A percentile compares a stretch with the other conserved stretches of the same genome.
phyloP scores from a whole-genome alignment of 2,329 filamentous ascomycete genomes.

The Aureobasidium sp. region DNA sequence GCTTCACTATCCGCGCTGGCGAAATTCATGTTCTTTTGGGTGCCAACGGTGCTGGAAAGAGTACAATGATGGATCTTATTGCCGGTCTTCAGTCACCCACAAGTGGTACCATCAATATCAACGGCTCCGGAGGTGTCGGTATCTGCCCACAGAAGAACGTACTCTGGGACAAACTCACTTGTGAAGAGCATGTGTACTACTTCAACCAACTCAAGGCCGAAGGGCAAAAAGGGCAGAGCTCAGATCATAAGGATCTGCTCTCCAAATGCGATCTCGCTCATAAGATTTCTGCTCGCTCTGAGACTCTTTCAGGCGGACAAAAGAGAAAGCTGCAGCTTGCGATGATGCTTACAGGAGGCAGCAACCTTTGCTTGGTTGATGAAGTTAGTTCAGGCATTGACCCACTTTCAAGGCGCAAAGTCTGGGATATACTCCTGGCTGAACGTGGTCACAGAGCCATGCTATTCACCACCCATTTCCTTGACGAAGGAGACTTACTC shows the following conservation, averaged over 20 bases:
- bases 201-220: conserved; percentile 77
- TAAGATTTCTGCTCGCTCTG: conserved; percentile 65
- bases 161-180: conserved; percentile 81
- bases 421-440: conserved; percentile 87
- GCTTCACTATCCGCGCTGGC: conserved; percentile 63
- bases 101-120: conserved; percentile 67
- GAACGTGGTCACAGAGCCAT: conserved; percentile 78
- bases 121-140: conserved; percentile 71
- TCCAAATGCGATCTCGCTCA: conserved; percentile 64
- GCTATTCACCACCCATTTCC: conserved; percentile 84
- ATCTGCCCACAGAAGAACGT: conserved; percentile 93
- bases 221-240: conserved; percentile 49
- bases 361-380: conserved; percentile 80
- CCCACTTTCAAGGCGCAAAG: conserved; percentile 76
- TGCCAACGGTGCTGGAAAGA: conserved; percentile 86
- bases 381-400: conserved; percentile 87
- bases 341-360: conserved; percentile 92
- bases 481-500: conserved; percentile 86
- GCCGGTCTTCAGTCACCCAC: conserved; percentile 74
- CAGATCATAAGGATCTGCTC: conserved; percentile 57
- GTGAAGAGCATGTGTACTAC: conserved; percentile 74
- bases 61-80: conserved; percentile 81
- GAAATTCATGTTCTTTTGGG: conserved; percentile 83
- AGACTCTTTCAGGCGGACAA: conserved; percentile 81
- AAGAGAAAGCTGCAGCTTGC: conserved; percentile 88